A percentile compares a stretch with the other conserved stretches of the same genome.
phyloP scores from a whole-genome alignment of 805 yeast genomes.

The Lachancea mirantina region DNA sequence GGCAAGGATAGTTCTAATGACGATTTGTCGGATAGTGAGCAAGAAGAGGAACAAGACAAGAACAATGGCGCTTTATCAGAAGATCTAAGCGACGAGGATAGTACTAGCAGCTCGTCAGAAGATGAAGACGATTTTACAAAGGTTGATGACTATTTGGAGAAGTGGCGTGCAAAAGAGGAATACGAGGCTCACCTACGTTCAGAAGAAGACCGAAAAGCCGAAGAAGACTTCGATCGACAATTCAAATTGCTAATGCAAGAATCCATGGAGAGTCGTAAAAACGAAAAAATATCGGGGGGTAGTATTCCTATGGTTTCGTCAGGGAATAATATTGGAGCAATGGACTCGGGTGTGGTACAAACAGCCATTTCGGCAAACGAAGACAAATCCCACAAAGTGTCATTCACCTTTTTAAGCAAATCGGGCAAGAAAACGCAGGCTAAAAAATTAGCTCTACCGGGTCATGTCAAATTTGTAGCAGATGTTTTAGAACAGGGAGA shows the following conservation, averaged over 20 bases:
- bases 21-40: slow-evolving; percentile 13
- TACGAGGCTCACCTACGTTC: slow-evolving; percentile 32
- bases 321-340: slow-evolving; percentile 4
- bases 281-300: slow-evolving; percentile 21
- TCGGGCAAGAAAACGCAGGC: slow-evolving; percentile 42
- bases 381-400: slow-evolving; percentile 22
- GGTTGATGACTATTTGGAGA: slow-evolving; percentile 29
- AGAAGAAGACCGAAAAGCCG: slow-evolving; percentile 40
- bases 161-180: slow-evolving; percentile 31
- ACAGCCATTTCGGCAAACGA: not conserved
- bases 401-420: slow-evolving; percentile 51
- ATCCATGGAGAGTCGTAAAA: slow-evolving; percentile 38
- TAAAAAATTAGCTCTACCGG: slow-evolving; percentile 45
- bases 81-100: slow-evolving; percentile 15
- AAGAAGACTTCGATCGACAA: slow-evolving; percentile 50
- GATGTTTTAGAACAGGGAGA: slow-evolving; percentile 45
- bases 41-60: slow-evolving; percentile 12
- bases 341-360: not conserved
- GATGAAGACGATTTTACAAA: slow-evolving; percentile 25
- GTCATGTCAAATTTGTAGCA: slow-evolving; percentile 46
- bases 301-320: slow-evolving; percentile 22
- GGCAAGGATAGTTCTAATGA: slow-evolving; percentile 7
- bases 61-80: slow-evolving; percentile 11
- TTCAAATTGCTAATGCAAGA: slow-evolving; percentile 47
- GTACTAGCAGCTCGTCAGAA: slow-evolving; percentile 23